Evolutionary conservation across 164 flowering plant genomes (phyloP).

Genomic region (Brasenia schreberi): DNA sequence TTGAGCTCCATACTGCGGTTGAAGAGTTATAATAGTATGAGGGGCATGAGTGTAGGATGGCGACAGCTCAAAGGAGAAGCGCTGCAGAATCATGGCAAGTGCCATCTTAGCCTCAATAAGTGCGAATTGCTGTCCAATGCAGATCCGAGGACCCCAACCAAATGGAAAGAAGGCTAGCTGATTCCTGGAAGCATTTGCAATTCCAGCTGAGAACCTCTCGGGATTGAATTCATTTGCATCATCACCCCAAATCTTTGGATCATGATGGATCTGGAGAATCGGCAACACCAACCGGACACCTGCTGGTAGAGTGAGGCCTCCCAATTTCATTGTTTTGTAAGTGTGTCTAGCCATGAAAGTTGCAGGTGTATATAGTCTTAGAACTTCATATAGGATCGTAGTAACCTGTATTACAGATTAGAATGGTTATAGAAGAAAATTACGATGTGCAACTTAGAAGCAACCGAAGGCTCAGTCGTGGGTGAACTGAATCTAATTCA

Average conservation of each 20-base stretch:
- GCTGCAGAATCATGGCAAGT: slow-evolving; percentile 1
- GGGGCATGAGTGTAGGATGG: slow-evolving; percentile 1
- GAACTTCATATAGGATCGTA: neutral
- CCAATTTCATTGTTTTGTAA: neutral
- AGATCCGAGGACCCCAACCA: slow-evolving; percentile 1
- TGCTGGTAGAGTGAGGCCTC: neutral
- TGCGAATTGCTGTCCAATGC: neutral
- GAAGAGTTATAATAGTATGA: neutral
- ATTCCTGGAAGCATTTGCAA: neutral
- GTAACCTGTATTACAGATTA: neutral
- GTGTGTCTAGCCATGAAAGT: neutral
- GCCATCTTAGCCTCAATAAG: slow-evolving; percentile 3
- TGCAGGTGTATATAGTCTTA: neutral
- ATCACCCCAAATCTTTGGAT: neutral
- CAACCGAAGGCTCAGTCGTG: too few species aligned
- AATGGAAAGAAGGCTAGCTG: slow-evolving; percentile 1
- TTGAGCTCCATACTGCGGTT: slow-evolving; percentile 1
- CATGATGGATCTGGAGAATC: neutral
- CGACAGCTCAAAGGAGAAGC: neutral
- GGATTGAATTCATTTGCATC: slow-evolving; percentile 1
- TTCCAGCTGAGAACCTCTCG: neutral
- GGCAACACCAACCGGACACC: neutral
- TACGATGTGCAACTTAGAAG: too few species aligned
- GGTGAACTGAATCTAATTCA: too few species aligned
- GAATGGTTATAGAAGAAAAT: neutral